phyloP scores from a whole-genome alignment of 164 flowering plant species.

The Akebia trifoliata region DNA sequence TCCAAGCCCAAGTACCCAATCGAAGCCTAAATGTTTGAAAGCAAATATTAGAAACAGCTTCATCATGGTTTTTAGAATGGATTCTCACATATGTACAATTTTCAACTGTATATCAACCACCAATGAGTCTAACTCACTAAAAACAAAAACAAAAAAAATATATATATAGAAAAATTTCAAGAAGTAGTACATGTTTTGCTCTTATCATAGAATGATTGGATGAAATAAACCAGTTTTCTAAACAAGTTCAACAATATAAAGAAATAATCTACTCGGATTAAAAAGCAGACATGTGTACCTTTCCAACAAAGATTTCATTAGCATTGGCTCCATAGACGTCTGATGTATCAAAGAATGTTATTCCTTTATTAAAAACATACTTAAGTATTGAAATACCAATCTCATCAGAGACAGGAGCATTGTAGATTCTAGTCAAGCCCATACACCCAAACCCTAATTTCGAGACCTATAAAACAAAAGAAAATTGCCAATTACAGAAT shows the following conservation, averaged over 20 bases:
- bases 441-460: constrained; percentile 63
- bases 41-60: no score
- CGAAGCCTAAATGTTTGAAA: neutral
- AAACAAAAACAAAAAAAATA: neutral
- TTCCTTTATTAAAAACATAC: constrained; percentile 45
- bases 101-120: neutral
- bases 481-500: neutral
- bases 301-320: constrained; percentile 56
- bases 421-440: constrained; percentile 46
- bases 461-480: constrained; percentile 36
- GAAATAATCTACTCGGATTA: neutral
- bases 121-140: neutral
- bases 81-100: no score
- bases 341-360: constrained; percentile 66
- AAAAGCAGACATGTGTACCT: constrained; percentile 23
- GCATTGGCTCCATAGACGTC: constrained; percentile 47
- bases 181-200: neutral
- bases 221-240: neutral
- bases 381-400: constrained; percentile 43
- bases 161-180: neutral
- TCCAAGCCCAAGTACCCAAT: neutral
- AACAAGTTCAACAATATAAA: neutral
- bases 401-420: constrained; percentile 47
- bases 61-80: no score
- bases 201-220: neutral